Conservation (phyloP, 306 rosid species). For the Dryas octopetala region DNA sequence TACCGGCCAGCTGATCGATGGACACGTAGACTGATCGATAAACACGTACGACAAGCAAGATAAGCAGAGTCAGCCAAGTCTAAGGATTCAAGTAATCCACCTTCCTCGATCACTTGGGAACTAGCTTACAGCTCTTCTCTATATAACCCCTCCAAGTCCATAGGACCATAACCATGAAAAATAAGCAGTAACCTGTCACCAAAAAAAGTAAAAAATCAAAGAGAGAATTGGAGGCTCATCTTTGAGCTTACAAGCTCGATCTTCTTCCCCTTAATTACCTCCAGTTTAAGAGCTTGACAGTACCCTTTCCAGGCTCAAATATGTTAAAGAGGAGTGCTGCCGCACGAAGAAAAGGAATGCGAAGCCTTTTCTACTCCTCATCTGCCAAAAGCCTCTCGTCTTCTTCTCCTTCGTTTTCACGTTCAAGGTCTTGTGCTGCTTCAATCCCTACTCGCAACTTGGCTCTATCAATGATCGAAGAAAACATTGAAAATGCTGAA, state of each 20-base stretch:
- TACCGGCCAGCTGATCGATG: too few species aligned
- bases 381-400: conserved; percentile 27
- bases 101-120: not conserved
- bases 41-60: too few species aligned
- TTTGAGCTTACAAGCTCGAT: not conserved
- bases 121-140: conserved; percentile 12
- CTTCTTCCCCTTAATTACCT: not conserved
- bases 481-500: conserved; percentile 29
- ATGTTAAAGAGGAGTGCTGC: conserved; percentile 2
- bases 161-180: not conserved
- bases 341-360: conserved; percentile 21
- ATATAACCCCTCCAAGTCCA: conserved; percentile 15
- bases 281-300: not conserved
- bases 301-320: not conserved
- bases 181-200: too few species aligned
- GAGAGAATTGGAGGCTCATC: too few species aligned
- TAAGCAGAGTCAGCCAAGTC: conserved; percentile 23
- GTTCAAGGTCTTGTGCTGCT: conserved; percentile 9
- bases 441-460: conserved; percentile 11
- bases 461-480: conserved; percentile 32
- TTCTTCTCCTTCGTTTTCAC: conserved; percentile 6
- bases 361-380: conserved; percentile 31
- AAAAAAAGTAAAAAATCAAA: too few species aligned
- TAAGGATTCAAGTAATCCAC: conserved; percentile 1
- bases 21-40: not conserved